Base-by-base conservation (phyloP, 345 rosid genomes). In the Xanthoceras sorbifolium region DNA sequence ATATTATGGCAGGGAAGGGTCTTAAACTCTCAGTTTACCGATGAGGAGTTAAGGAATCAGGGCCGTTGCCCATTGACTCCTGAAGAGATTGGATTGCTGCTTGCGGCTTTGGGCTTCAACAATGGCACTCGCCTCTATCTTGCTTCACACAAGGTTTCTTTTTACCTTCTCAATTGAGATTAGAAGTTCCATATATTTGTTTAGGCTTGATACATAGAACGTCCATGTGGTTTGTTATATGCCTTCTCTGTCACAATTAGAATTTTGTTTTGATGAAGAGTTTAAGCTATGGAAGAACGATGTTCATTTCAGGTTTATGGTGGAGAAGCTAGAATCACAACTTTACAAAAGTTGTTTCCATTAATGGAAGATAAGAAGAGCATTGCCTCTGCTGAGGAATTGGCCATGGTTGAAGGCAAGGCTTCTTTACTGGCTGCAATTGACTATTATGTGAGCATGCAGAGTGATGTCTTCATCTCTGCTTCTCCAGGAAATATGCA, bases 401-500 rank as follows among this genome's bases (percentile, higher is more conserved):
- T 88, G 11, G 84, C 87, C 42, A 78, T 75, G 71, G 86, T 92
- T 62, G 85, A 89, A 78, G 91, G 98, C 55, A 97, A 83, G 87
- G 97, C 98, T 59, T 92, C 98, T 76, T 75, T 97, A 34, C 80
- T 89, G 78, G 94, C 99, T 69, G 98, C 98, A 18, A 93, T 94
- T 2, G 99, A 97, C 80, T 97, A 97, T 66, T 89, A 92, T 77
- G 97, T 92, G 79, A 91, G 98, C 82, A 84, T 94, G 94, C 86
- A 91, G 63, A 97, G 99, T 52, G 92, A 97, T 73, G 83, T 97
- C 85, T 97, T 94, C 83, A 91, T 97, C 72, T 92, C 98, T 38
- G 97, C 99, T 46, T 94, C 98, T 74, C 99, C 97, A 1, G 98
- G 98, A 83, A 97, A 97, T 82, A 94, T 94, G 99, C 98, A 94